phyloP scores from a whole-genome alignment of 148 eudicot genomes.

The Rhododendron simsii region DNA sequence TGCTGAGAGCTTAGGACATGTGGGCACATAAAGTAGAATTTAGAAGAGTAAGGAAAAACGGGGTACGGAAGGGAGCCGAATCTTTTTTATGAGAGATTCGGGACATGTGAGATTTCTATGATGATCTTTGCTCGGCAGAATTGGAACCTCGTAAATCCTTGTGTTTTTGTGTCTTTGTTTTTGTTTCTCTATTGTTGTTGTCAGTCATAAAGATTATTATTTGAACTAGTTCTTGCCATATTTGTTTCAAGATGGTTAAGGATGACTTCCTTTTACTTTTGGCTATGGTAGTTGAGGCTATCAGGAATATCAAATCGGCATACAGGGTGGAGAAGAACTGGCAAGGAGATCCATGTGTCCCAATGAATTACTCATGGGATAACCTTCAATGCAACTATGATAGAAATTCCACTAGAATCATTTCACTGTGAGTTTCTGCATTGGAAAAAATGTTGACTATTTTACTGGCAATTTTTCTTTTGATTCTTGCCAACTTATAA shows the following conservation, averaged over 20 bases:
- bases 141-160: too few species aligned
- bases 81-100: too few species aligned
- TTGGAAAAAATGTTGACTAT: background rate
- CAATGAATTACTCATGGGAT: constrained; percentile 10
- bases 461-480: background rate
- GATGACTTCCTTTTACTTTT: background rate
- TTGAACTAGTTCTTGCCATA: background rate
- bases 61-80: too few species aligned
- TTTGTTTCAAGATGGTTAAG: background rate
- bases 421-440: background rate
- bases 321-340: constrained; percentile 30
- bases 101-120: too few species aligned
- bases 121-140: too few species aligned
- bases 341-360: constrained; percentile 58
- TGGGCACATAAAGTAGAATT: too few species aligned
- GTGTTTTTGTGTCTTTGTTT: background rate
- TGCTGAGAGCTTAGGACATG: background rate
- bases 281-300: constrained; percentile 23
- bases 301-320: constrained; percentile 25
- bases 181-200: background rate
- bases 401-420: background rate
- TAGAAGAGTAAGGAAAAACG: too few species aligned
- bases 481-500: background rate
- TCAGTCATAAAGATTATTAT: background rate
- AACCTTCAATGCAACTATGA: background rate